Evolutionary conservation across 306 rosid species (phyloP), one percentile per base, ranked within the genome.

Genomic region (Lupinus albus): DNA sequence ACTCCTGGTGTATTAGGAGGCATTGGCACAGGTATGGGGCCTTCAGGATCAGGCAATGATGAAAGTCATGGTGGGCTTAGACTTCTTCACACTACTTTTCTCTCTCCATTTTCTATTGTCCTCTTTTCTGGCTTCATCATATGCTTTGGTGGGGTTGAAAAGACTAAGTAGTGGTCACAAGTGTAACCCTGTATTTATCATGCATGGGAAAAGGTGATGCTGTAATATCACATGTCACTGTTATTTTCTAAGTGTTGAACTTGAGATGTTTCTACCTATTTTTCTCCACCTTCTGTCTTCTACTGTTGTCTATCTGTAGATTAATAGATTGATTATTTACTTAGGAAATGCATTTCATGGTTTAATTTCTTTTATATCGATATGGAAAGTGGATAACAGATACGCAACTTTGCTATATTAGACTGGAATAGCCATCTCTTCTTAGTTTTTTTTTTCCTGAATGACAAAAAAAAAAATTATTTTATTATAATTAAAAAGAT

Each of bases 1-100:
- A 63, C 79, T 0, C 88, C 87, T 0, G 96, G 95, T 13, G 93
- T 84, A 41, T 71, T 86, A 5, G 97, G 97, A 53, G 96, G 96
- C 15, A 87, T 83, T 7, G 87, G 91, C 28, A 76, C 25, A 6
- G 91, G 96, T 6, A 71, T 86, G 71, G 87, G 86, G 25, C 97
- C 97, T 41, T 75, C 95, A 0, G 97, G 89, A 70, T 14, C 84
- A 18, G 93, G 96, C 75, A 61, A 86, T 0, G 97, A 91, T 64
- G 94, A 81, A 1, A 88, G 94, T 15, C 75, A 82, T 44, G 83
- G 78, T 54, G 96, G 84, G 12, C 41, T 70, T 10, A 82, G 80
- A 18, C 84, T 77, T 42, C 5, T 67, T 3, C 46, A 49, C 71
- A 32, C 35, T 33, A 28, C 46, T 45, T 57, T 73, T 65, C 56